Base-by-base conservation (phyloP, 2,329 filamentous ascomycete genomes). In the Dactylellina sp. region DNA sequence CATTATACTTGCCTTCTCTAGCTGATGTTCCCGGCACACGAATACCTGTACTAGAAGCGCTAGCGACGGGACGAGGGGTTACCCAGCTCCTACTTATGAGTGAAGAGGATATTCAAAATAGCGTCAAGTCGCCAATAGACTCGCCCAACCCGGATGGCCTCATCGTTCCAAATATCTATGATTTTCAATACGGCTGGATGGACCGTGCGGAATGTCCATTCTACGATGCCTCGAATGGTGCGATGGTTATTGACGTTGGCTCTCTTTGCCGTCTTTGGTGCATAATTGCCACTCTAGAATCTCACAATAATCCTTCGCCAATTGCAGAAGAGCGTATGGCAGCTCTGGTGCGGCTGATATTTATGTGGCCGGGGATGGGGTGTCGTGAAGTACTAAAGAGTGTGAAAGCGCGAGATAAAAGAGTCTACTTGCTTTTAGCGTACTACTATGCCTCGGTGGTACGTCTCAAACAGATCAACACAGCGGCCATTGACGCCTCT, bases 41-140 rank as follows among this genome's bases (percentile, higher is more conserved):
- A 1, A 18, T 72, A 11, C 68, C 60, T 1, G 55, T 53, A 1
- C 20, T 72, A 3, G 68, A 72, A 28, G 60, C 11, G 65, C 70
- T 18, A 77, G 77, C 71, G 0, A 60, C 64, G 6, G 79, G 77
- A 68, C 59, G 72, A 49, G 70, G 56, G 7, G 78, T 78, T 7
- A 28, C n/a, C 0, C 28, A 46, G 16, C 14, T 62, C 2, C 37
- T 70, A 0, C 50, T 55, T 16, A 55, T 55, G 50, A 32, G 40
- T 25, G 50, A 16, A 1, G 11, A 22, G 1, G 20, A 42, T 3
- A 22, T 44, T n/a, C 18, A 22, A 25, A 3, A 4, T 1, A 37
- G 14, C 22, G 18, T 18, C 18, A 39, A 2, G 16, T 14, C 22
- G 16, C 18, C 18, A 46, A 14, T n/a, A 44, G 24, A 7, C 5